These are phyloP conservation scores for Senecio squalidus DNA, from an alignment of 140 eudicot genomes.

Conservation along the genomic window DNA sequence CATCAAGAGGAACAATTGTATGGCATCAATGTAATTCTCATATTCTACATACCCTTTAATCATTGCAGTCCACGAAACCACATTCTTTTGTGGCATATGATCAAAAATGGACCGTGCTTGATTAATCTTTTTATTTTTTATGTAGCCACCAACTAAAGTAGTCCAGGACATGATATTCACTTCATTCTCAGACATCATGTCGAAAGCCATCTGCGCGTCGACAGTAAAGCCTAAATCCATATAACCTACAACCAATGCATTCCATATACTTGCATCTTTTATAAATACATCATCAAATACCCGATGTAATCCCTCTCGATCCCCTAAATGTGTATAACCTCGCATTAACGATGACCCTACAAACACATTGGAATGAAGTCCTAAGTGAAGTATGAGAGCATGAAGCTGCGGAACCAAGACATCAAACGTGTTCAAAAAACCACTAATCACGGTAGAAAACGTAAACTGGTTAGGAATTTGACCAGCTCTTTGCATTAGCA, in stretches of 20 bases:
- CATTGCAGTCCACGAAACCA: slow-evolving; percentile 85
- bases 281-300: slow-evolving; percentile 58
- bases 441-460: slow-evolving; percentile 44
- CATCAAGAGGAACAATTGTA: slow-evolving; percentile 51
- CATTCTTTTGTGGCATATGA: slow-evolving; percentile 51
- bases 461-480: slow-evolving; percentile 50
- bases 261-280: slow-evolving; percentile 58
- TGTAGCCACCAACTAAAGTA: slow-evolving; percentile 61
- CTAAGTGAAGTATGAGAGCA: slow-evolving; percentile 31
- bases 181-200: slow-evolving; percentile 57
- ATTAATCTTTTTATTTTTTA: slow-evolving; percentile 41
- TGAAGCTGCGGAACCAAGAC: slow-evolving; percentile 69
- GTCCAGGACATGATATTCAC: slow-evolving; percentile 65
- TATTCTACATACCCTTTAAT: slow-evolving; percentile 57
- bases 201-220: slow-evolving; percentile 54
- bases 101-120: slow-evolving; percentile 46
- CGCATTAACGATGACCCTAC: slow-evolving; percentile 78
- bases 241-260: slow-evolving; percentile 67
- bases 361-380: slow-evolving; percentile 41
- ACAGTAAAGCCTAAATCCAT: slow-evolving; percentile 64
- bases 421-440: slow-evolving; percentile 29
- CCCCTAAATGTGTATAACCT: slow-evolving; percentile 51
- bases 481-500: slow-evolving; percentile 39
- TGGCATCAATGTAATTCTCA: slow-evolving; percentile 41
- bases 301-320: slow-evolving; percentile 19